These are phyloP conservation scores for Trichosporon sp. DNA, from an alignment of 1,284 basidiomycete genomes.

Conservation along the genomic window DNA sequence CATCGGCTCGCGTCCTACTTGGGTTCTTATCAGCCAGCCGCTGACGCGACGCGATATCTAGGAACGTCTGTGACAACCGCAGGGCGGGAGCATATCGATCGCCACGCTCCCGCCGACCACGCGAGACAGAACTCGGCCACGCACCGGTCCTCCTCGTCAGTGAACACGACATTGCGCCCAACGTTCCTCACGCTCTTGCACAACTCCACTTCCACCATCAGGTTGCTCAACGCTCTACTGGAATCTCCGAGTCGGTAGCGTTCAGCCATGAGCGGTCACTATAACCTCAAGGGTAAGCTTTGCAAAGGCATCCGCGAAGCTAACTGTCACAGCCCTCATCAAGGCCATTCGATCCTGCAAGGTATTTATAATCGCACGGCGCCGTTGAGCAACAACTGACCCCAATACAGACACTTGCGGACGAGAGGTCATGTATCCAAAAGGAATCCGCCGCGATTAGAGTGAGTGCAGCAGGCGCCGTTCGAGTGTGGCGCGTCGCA, in stretches of 20 bases:
- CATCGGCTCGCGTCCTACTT: neutral
- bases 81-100: conserved; percentile 12
- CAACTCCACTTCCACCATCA: neutral
- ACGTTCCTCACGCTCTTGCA: conserved; percentile 15
- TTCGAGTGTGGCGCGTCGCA: neutral
- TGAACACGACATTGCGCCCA: neutral
- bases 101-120: conserved; percentile 14
- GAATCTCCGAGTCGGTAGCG: conserved; percentile 11
- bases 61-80: neutral
- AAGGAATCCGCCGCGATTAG: conserved; percentile 98
- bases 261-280: conserved; percentile 61
- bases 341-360: conserved; percentile 93
- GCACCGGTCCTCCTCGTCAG: conserved; percentile 13
- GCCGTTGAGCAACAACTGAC: neutral
- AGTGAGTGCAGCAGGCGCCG: conserved; percentile 34
- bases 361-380: conserved; percentile 58
- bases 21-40: neutral
- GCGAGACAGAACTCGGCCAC: conserved; percentile 6
- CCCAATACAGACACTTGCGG: conserved; percentile 80
- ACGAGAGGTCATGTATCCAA: conserved; percentile 95
- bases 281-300: conserved; percentile 82
- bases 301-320: neutral
- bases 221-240: conserved; percentile 5
- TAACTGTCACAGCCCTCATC: conserved; percentile 70
- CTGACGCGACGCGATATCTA: conserved; percentile 18